Evolutionary conservation across 1,284 basidiomycete species (phyloP).

Genomic region (Tranzscheliella williamsii): DNA sequence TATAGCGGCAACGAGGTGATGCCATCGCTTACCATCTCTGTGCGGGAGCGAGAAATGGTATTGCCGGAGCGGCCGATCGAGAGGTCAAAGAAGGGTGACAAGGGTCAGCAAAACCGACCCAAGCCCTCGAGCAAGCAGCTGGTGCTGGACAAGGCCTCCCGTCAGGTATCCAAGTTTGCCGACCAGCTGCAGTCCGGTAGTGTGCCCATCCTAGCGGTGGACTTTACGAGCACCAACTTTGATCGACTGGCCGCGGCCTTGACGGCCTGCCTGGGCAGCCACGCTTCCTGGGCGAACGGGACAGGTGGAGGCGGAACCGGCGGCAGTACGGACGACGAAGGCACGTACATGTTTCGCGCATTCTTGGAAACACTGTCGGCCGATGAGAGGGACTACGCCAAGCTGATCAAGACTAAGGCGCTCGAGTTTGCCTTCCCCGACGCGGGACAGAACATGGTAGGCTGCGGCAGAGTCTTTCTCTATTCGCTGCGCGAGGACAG

Average conservation of each 20-base stretch:
- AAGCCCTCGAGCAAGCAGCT: constrained; percentile 39
- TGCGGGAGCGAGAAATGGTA: constrained; percentile 41
- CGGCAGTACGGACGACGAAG: constrained; percentile 12
- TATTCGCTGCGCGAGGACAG: constrained; percentile 43
- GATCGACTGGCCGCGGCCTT: constrained; percentile 34
- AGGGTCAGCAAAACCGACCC: constrained; percentile 35
- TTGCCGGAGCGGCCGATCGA: constrained; percentile 40
- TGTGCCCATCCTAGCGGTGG: constrained; percentile 52
- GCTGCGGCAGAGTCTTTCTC: constrained; percentile 36
- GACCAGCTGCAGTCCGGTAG: constrained; percentile 41
- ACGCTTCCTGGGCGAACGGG: constrained; percentile 1
- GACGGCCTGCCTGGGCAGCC: constrained; percentile 34
- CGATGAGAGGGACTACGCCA: constrained; percentile 53
- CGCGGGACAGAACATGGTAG: constrained; percentile 8
- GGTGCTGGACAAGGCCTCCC: constrained; percentile 48
- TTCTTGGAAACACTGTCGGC: constrained; percentile 38
- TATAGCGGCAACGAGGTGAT: constrained; percentile 36
- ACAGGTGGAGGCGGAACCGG: not conserved
- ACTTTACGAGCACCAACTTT: constrained; percentile 41
- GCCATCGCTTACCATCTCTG: constrained; percentile 29
- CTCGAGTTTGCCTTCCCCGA: constrained; percentile 33
- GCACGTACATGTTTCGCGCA: constrained; percentile 37
- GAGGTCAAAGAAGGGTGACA: constrained; percentile 39
- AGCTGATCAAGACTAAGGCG: constrained; percentile 25
- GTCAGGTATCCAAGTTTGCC: constrained; percentile 39